Percentiles rank a stretch among this genome's conserved stretches.
phyloP scores from a whole-genome alignment of 164 flowering plant species.

The Macadamia integrifolia region DNA sequence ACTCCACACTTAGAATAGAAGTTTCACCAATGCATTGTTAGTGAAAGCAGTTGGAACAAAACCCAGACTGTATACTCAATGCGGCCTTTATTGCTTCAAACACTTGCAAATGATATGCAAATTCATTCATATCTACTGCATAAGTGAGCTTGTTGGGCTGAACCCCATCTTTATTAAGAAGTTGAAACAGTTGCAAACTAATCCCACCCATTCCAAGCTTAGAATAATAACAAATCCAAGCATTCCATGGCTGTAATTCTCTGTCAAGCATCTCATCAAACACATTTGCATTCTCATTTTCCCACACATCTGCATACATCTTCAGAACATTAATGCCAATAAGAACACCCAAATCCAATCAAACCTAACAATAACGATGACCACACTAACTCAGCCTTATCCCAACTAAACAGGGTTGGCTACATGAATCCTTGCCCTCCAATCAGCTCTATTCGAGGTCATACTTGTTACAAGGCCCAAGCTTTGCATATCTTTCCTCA shows the following conservation, averaged over 20 bases:
- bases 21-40: too few species aligned
- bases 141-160: conserved; percentile 16
- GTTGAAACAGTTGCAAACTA: conserved; percentile 13
- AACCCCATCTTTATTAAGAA: conserved; percentile 11
- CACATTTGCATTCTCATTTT: conserved; percentile 13
- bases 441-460: too few species aligned
- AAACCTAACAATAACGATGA: background rate
- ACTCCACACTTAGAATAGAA: too few species aligned
- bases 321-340: conserved; percentile 20
- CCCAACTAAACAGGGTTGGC: too few species aligned
- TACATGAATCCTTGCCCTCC: too few species aligned
- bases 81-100: conserved; percentile 18
- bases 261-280: conserved; percentile 26
- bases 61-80: too few species aligned
- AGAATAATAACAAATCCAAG: conserved; percentile 21
- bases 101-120: conserved; percentile 16
- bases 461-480: too few species aligned
- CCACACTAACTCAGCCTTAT: too few species aligned
- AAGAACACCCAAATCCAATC: conserved; percentile 17
- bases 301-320: conserved; percentile 19
- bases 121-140: conserved; percentile 14
- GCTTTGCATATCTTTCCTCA: too few species aligned
- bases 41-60: too few species aligned
- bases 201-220: conserved; percentile 14
- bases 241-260: conserved; percentile 27